phyloP scores from a whole-genome alignment of 768 basidiomycete genomes.

The Auricularia heimuer region DNA sequence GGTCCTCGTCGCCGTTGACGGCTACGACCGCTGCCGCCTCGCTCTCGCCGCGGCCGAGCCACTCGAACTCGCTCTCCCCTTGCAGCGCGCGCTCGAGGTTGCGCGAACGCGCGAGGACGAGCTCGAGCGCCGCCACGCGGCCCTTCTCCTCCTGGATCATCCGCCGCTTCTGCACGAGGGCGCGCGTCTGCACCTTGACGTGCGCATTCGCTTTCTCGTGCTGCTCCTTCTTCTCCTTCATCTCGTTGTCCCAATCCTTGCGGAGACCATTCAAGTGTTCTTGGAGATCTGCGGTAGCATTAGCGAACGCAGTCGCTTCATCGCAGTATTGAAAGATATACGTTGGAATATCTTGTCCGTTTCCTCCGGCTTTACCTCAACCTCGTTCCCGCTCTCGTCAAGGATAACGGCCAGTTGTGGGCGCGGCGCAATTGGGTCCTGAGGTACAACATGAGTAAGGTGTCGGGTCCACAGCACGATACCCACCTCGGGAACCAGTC shows the following conservation, averaged over 20 bases:
- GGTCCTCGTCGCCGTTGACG: slow-evolving; percentile 34
- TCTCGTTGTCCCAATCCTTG: slow-evolving; percentile 70
- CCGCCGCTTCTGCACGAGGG: slow-evolving; percentile 82
- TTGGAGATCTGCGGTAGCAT: slow-evolving; percentile 59
- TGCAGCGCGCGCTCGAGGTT: slow-evolving; percentile 73
- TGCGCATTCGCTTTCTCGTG: slow-evolving; percentile 84
- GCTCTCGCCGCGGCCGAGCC: slow-evolving; percentile 62
- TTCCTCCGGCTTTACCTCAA: slow-evolving; percentile 72
- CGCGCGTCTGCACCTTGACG: slow-evolving; percentile 80
- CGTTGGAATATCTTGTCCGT: slow-evolving; percentile 81
- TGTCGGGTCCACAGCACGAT: background rate
- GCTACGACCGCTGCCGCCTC: slow-evolving; percentile 24
- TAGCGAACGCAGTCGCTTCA: background rate
- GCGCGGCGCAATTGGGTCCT: background rate
- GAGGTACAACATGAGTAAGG: background rate
- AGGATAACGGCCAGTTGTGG: slow-evolving; percentile 16
- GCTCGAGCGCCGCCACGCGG: slow-evolving; percentile 69
- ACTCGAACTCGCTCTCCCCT: slow-evolving; percentile 79
- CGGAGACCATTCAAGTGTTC: slow-evolving; percentile 72
- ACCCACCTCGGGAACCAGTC: slow-evolving; percentile 80
- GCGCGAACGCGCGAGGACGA: slow-evolving; percentile 65
- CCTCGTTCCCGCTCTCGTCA: slow-evolving; percentile 49
- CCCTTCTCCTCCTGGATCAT: slow-evolving; percentile 70
- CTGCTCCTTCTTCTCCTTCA: slow-evolving; percentile 76
- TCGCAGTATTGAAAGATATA: slow-evolving; percentile 18